Base-by-base conservation (phyloP, 2,329 filamentous ascomycete genomes). In the Fusarium sp. region DNA sequence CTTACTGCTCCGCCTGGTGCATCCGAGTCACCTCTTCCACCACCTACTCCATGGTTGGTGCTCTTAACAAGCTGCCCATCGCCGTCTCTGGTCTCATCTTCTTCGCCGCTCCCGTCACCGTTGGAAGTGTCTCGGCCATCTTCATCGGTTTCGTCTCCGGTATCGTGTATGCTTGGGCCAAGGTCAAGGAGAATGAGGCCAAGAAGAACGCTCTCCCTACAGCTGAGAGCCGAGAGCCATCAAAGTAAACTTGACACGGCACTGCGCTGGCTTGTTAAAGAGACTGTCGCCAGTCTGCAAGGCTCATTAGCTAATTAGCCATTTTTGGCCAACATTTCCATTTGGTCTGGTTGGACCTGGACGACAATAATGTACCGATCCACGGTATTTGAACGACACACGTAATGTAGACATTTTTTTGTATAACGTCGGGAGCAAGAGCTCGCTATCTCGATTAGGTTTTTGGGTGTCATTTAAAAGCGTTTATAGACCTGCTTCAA, bases 41-140 rank as follows among this genome's bases (percentile, higher is more conserved):
- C 20, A 99, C 96, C 8, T 99, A 98, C 87, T 97, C 94, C 41
- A 98, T 99, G 95, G 96, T 98, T 62, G 96, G 96, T 72, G 94
- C 95, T 31, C 88, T 99, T 79, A 99, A 99, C 90, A 99, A 99
- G 88, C 91, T 99, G 38, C 96, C 96, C 38, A 95, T 99, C 77
- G 96, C 96, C 59, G 82, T 99, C 76, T 95, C 92, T 71, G 96
- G 96, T 45, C 89, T 99, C 53, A 84, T 98, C 79, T 99, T 99
- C 89, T 99, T 99, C 84, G 90, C 96, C 72, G 95, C 95, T 1
- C 95, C 96, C 1, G 93, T 97, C 76, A 98, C 96, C 1, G 89
- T 98, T 68, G 94, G 94, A 77, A 96, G 94, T 80, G 93, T 97
- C 18, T 94, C 94, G n/a, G 96, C 96, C 77, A 98, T 99, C 79